These are phyloP conservation scores for Corchorus olitorius DNA, from an alignment of 345 rosid genomes.

Conservation along the genomic window DNA sequence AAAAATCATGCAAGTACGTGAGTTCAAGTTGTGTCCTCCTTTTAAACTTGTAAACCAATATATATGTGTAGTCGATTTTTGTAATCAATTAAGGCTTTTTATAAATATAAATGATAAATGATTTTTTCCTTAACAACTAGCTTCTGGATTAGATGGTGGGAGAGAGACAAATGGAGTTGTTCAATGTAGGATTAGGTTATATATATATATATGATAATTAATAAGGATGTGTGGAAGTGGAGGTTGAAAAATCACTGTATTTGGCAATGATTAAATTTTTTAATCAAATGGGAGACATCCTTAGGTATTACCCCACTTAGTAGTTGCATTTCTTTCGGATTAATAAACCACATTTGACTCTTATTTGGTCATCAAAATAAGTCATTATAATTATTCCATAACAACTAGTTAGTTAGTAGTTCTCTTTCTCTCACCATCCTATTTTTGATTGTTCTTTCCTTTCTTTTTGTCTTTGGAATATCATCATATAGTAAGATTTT, in stretches of 20 bases:
- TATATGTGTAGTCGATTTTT: too few species aligned
- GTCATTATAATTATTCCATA: background rate
- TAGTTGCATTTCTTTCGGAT: constrained; percentile 28
- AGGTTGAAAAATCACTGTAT: constrained; percentile 20
- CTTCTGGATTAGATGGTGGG: too few species aligned
- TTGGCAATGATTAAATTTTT: background rate
- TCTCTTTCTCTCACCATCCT: constrained; percentile 12
- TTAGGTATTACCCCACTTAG: constrained; percentile 13
- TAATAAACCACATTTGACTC: constrained; percentile 15
- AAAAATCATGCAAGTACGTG: too few species aligned
- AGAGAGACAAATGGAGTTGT: background rate
- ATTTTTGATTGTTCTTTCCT: background rate
- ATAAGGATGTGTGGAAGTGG: background rate
- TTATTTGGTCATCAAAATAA: background rate
- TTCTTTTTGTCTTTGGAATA: background rate
- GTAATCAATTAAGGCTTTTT: too few species aligned
- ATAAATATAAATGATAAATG: too few species aligned
- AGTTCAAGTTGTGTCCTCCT: too few species aligned
- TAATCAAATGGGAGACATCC: background rate
- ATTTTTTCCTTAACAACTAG: too few species aligned
- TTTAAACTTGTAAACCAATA: too few species aligned
- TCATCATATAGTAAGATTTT: background rate
- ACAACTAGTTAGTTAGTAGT: constrained; percentile 4
- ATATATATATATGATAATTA: background rate
- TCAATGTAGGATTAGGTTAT: background rate